A percentile compares a stretch with the other conserved stretches of the same genome.
Evolutionary conservation across 2,329 filamentous ascomycete genomes (phyloP).

Genomic region (Beauveria rudraprayagi): DNA sequence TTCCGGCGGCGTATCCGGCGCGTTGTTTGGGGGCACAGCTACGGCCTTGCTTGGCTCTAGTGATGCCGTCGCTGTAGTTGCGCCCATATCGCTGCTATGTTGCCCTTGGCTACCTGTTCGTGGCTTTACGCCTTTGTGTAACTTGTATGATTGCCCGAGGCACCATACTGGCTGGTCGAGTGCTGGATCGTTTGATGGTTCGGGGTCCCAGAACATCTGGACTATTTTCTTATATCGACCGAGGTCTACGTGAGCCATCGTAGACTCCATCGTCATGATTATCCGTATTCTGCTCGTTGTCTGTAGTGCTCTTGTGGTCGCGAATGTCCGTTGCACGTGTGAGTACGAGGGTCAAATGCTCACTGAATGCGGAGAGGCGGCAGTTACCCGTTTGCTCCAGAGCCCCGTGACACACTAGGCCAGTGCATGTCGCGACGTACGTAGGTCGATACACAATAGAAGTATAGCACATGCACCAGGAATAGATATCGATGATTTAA

Average conservation of each 20-base stretch:
- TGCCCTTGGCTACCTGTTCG: not conserved
- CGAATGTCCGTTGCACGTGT: not conserved
- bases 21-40: conserved; percentile 18
- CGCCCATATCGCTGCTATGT: conserved; percentile 17
- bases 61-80: not conserved
- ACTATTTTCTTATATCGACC: conserved; percentile 73
- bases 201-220: conserved; percentile 86
- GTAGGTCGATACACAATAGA: too few species aligned
- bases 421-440: too few species aligned
- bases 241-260: conserved; percentile 57
- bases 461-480: too few species aligned
- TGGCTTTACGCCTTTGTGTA: conserved; percentile 19
- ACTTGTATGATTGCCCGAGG: conserved; percentile 49
- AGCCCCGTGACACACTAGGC: too few species aligned
- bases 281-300: not conserved
- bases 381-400: too few species aligned
- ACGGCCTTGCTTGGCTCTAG: conserved; percentile 1
- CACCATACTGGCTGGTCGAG: conserved; percentile 75
- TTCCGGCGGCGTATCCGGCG: conserved; percentile 38
- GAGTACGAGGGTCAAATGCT: not conserved
- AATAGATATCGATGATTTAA: too few species aligned
- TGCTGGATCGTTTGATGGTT: conserved; percentile 69
- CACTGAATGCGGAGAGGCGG: not conserved
- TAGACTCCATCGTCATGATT: conserved; percentile 24
- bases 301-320: not conserved